Evolutionary conservation across 148 eudicot species (phyloP).

Genomic region (Rhododendron williamsianum): DNA sequence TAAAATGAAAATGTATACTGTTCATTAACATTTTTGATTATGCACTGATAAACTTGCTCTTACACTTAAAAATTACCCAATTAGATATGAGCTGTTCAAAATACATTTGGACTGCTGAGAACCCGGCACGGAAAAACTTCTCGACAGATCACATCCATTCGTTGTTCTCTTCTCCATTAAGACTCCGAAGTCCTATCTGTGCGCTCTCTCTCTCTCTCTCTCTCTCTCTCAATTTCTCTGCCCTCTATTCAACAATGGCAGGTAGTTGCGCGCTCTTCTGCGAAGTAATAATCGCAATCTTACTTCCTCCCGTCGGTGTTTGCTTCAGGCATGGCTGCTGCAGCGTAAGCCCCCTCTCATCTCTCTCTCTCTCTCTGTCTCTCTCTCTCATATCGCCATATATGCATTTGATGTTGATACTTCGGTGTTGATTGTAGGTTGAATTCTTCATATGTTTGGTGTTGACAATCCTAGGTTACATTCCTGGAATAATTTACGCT

Average conservation of each 20-base stretch:
- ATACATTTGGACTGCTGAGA: too few relatives aligned
- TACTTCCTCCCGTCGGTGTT: conserved; percentile 47
- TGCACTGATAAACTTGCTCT: too few relatives aligned
- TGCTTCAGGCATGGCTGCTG: conserved; percentile 51
- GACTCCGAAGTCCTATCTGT: neutral
- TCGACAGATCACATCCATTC: neutral
- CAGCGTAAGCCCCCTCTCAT: conserved; percentile 20
- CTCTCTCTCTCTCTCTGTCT: neutral
- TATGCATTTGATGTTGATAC: neutral
- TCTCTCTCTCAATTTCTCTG: neutral
- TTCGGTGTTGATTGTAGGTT: conserved; percentile 27
- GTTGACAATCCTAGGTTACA: conserved; percentile 72
- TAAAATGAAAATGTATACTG: too few relatives aligned
- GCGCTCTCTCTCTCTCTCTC: neutral
- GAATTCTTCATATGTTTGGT: conserved; percentile 73
- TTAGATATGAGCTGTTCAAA: too few relatives aligned
- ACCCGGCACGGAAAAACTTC: too few relatives aligned
- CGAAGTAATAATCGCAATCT: conserved; percentile 34
- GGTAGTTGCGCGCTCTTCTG: conserved; percentile 29
- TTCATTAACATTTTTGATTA: too few relatives aligned
- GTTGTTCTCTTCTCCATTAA: conserved; percentile 10
- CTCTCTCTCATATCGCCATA: neutral
- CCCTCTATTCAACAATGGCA: conserved; percentile 3
- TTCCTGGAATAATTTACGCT: conserved; percentile 82
- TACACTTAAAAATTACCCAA: too few relatives aligned